Percentiles rank a stretch among this genome's conserved stretches.
phyloP scores from a whole-genome alignment of 2,329 filamentous ascomycete genomes.

The Colletotrichum sansevieriae region DNA sequence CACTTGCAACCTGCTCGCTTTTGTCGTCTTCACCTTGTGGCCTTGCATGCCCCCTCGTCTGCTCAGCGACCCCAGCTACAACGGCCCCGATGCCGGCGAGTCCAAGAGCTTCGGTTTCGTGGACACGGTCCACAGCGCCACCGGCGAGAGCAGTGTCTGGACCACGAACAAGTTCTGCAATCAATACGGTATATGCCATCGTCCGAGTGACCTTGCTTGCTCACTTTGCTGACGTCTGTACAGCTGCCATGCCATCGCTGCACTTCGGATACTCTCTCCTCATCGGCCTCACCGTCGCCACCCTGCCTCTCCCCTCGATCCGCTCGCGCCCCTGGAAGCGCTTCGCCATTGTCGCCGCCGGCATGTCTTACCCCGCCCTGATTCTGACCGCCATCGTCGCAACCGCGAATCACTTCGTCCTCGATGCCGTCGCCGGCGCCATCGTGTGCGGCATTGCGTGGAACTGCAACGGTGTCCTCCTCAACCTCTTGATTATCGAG shows the following conservation, averaged over 20 bases:
- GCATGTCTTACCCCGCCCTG: conserved; percentile 72
- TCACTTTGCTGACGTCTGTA: conserved; percentile 12
- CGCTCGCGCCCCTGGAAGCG: conserved; percentile 67
- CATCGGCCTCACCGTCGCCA: conserved; percentile 77
- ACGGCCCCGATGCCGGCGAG: conserved; percentile 67
- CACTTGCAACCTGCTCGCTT: conserved; percentile 66
- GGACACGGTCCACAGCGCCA: conserved; percentile 61
- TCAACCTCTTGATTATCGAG: conserved; percentile 75
- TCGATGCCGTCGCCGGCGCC: conserved; percentile 78
- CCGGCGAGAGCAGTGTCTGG: conserved; percentile 63
- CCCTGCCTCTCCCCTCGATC: conserved; percentile 70
- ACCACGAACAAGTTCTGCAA: conserved; percentile 79
- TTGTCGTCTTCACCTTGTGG: conserved; percentile 65
- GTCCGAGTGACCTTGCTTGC: rapidly evolving
- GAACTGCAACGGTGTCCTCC: conserved; percentile 65
- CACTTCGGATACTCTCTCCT: conserved; percentile 83
- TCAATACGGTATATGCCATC: conserved; percentile 71
- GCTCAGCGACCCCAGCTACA: conserved; percentile 66
- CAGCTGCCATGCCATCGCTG: conserved; percentile 80
- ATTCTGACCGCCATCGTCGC: conserved; percentile 78
- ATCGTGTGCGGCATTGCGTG: conserved; percentile 75
- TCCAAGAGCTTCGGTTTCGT: conserved; percentile 68
- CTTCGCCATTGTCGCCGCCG: conserved; percentile 57
- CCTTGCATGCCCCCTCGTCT: conserved; percentile 68
- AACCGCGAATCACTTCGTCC: conserved; percentile 80